phyloP scores from a whole-genome alignment of 192 early-diverging fungal genomes.

The Gamsiella multidivaricata region DNA sequence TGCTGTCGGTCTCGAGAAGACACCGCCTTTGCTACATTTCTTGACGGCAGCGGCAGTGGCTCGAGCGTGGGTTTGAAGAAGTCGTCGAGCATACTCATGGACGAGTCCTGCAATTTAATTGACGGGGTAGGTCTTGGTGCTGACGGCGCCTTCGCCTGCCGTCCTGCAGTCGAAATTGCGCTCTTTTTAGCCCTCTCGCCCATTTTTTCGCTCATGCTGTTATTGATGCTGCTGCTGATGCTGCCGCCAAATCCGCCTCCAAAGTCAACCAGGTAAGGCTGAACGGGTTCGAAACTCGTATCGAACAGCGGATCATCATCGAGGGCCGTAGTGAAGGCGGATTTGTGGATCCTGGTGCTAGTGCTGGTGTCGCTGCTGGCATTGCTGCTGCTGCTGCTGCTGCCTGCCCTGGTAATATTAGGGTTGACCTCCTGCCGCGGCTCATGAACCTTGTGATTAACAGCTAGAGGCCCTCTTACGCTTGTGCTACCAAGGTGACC shows the following conservation, averaged over 20 bases:
- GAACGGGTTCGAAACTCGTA: background rate
- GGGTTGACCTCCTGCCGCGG: conserved; percentile 6
- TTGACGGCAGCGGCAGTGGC: background rate
- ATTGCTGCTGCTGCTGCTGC: background rate
- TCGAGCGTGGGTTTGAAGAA: conserved; percentile 35
- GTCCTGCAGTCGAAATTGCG: background rate
- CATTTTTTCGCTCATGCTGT: background rate
- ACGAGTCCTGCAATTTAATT: background rate
- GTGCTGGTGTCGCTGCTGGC: background rate
- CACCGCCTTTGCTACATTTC: conserved; percentile 6
- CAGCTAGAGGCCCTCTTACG: conserved; percentile 12
- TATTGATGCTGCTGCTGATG: background rate
- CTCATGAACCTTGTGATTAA: conserved; percentile 20
- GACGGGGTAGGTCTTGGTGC: background rate
- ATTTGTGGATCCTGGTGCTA: conserved; percentile 1
- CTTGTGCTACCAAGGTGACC: conserved; percentile 24
- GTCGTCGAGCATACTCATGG: conserved; percentile 32
- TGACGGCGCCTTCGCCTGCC: background rate
- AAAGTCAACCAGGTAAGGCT: conserved; percentile 27
- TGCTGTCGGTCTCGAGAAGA: background rate
- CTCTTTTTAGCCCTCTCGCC: background rate
- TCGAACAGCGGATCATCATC: background rate
- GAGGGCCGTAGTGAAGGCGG: background rate
- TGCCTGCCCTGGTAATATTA: background rate
- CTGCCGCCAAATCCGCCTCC: background rate